These are phyloP conservation scores for Staphylotrichum tortipilum DNA, from an alignment of 495 filamentous ascomycete genomes.

Conservation along the genomic window DNA sequence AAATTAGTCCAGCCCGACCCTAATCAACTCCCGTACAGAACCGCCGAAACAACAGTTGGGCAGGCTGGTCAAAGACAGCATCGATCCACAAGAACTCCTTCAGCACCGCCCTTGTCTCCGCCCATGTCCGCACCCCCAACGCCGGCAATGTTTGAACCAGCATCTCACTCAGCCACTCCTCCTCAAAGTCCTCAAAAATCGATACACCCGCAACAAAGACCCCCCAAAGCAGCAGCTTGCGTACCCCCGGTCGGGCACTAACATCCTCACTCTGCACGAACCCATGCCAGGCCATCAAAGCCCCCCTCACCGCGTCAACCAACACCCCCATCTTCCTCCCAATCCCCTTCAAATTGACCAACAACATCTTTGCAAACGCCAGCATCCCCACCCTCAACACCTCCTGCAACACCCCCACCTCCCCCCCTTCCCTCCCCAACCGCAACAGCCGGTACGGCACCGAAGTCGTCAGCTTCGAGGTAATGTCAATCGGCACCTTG, in stretches of 20 bases:
- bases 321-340: conserved; percentile 3
- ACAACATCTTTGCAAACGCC: conserved; percentile 7
- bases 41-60: background rate
- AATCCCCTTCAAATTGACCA: conserved; percentile 1
- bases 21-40: background rate
- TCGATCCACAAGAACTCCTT: conserved; percentile 14
- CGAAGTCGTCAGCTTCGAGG: background rate
- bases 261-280: background rate
- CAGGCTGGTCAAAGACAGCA: background rate
- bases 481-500: background rate
- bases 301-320: background rate
- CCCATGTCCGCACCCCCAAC: conserved; percentile 4
- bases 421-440: background rate
- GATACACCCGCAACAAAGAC: conserved; percentile 4
- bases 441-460: conserved; percentile 1
- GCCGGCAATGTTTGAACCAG: background rate
- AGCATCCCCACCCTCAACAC: conserved; percentile 1
- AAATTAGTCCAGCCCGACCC: too few species aligned
- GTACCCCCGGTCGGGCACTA: background rate
- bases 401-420: background rate
- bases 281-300: background rate
- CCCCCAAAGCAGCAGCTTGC: conserved; percentile 4
- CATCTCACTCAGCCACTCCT: background rate
- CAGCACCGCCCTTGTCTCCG: background rate
- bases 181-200: conserved; percentile 1